Conservation (phyloP, 257 asterid species). For the Linaria vulgaris region DNA sequence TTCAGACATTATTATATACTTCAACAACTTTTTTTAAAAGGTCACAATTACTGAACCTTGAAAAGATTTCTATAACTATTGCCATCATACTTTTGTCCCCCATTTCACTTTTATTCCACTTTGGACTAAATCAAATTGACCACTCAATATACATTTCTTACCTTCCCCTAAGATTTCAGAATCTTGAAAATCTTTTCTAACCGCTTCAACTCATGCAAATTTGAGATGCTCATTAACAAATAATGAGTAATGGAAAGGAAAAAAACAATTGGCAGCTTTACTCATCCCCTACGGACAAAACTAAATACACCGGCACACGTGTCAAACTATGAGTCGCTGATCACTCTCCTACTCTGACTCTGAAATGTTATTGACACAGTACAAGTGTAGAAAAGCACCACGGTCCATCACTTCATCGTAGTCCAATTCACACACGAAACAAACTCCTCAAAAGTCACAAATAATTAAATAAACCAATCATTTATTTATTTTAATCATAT, state of each 20-base stretch:
- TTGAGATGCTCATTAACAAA: no score
- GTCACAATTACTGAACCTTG: not conserved
- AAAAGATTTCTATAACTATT: not conserved
- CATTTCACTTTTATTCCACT: not conserved
- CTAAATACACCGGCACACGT: not conserved
- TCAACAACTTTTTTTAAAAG: not conserved
- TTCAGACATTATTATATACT: not conserved
- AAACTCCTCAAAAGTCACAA: not conserved
- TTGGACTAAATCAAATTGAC: not conserved
- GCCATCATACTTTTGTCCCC: not conserved
- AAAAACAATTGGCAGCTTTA: not conserved
- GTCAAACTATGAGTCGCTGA: not conserved
- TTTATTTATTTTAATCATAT: no score
- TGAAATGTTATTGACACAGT: not conserved
- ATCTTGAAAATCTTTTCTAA: not conserved
- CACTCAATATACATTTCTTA: conserved; percentile 16
- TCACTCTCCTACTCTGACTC: no score
- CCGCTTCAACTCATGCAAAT: not conserved
- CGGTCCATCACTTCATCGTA: not conserved
- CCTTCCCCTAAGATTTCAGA: conserved; percentile 1
- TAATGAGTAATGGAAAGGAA: no score
- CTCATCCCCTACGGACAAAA: not conserved
- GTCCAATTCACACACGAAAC: not conserved
- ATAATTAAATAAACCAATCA: no score
- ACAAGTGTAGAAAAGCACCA: not conserved